Percentiles rank a stretch among this genome's conserved stretches.
Conservation (phyloP, 225 moss, liverwort and hornwort genomes). For the Physcomitrium patens region DNA sequence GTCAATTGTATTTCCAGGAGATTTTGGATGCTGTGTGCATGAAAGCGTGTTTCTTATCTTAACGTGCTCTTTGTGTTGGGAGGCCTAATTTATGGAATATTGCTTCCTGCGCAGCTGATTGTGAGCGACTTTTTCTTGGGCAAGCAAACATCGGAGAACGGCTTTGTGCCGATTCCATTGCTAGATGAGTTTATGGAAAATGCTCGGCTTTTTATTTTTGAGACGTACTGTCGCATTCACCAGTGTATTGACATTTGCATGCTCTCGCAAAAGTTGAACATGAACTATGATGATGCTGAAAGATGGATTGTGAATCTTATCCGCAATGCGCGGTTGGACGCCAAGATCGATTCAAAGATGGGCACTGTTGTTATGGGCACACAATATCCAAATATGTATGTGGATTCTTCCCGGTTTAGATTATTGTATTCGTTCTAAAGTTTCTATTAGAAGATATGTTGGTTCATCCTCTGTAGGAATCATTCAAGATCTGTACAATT, state of each 20-base stretch:
- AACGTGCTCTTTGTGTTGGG: not conserved
- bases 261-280: constrained; percentile 96
- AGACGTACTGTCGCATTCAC: constrained; percentile 99
- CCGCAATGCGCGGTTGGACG: constrained; percentile 91
- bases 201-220: constrained; percentile 95
- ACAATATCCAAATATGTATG: constrained; percentile 97
- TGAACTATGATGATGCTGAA: constrained; percentile 99
- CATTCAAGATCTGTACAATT: not conserved
- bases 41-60: too few species aligned
- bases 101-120: constrained; percentile 67
- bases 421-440: not conserved
- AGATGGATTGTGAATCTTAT: constrained; percentile 98
- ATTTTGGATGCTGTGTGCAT: not conserved
- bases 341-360: constrained; percentile 97
- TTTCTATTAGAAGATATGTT: not conserved
- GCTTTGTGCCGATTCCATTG: constrained; percentile 87
- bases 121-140: constrained; percentile 99
- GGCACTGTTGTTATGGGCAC: constrained; percentile 99
- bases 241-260: constrained; percentile 98
- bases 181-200: constrained; percentile 98
- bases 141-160: constrained; percentile 90
- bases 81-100: not conserved
- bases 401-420: constrained; percentile 7
- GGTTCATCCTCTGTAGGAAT: not conserved
- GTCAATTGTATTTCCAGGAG: not conserved